phyloP scores from a whole-genome alignment of 2,329 filamentous ascomycete genomes.

The Penicillium expansum region DNA sequence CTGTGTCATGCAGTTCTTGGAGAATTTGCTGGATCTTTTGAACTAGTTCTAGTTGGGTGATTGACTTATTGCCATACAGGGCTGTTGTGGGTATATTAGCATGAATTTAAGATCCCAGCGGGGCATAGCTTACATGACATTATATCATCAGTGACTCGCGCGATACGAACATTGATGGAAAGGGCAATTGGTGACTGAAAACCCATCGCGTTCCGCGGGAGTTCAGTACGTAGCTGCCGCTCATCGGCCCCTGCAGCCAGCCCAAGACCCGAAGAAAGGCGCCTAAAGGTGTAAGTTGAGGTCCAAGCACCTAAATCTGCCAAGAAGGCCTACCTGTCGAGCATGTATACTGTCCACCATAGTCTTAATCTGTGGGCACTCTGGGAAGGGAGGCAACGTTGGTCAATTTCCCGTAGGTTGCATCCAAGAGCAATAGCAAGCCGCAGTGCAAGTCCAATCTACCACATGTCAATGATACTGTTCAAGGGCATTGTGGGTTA shows the following conservation, averaged over 20 bases:
- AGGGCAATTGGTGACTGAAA: slow-evolving; percentile 21
- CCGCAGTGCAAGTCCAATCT: slow-evolving; percentile 21
- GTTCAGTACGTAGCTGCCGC: slow-evolving; percentile 15
- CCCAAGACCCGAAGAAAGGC: slow-evolving; percentile 19
- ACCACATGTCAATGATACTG: not conserved
- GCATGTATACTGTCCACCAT: slow-evolving; percentile 28
- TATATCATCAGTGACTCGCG: slow-evolving; percentile 23
- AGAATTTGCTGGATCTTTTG: slow-evolving; percentile 16
- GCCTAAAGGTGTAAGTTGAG: slow-evolving; percentile 9
- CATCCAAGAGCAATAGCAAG: slow-evolving; percentile 22
- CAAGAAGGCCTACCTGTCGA: slow-evolving; percentile 16
- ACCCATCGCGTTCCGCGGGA: slow-evolving; percentile 15
- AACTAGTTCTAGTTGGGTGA: slow-evolving; percentile 20
- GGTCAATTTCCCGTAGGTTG: slow-evolving; percentile 15
- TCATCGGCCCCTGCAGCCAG: slow-evolving; percentile 22
- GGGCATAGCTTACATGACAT: slow-evolving; percentile 16
- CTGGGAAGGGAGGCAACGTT: slow-evolving; percentile 21
- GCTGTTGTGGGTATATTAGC: slow-evolving; percentile 5
- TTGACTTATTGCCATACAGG: slow-evolving; percentile 21
- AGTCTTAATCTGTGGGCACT: slow-evolving; percentile 21
- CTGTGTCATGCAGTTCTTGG: slow-evolving; percentile 17
- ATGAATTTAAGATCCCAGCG: not conserved
- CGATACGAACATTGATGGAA: slow-evolving; percentile 21
- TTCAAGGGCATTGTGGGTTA: no score
- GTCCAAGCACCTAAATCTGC: rapidly evolving